Conservation (phyloP, 2,329 filamentous ascomycete species). For the Metarhizium brunneum region DNA sequence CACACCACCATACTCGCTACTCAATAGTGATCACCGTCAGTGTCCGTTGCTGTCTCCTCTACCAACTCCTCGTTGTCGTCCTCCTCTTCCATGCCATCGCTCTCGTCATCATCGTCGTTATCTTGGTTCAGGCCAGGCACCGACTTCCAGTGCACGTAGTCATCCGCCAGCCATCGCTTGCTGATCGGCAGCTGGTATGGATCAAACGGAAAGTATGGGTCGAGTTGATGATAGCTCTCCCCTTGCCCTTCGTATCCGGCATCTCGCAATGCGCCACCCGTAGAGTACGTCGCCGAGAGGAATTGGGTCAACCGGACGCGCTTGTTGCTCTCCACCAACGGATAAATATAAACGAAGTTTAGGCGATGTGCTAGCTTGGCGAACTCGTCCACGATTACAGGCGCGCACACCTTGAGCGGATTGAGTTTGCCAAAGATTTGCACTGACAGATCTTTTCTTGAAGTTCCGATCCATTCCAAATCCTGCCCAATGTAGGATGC, state of each 20-base stretch:
- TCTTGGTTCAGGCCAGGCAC: slow-evolving; percentile 60
- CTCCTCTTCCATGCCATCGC: slow-evolving; percentile 40
- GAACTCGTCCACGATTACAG: slow-evolving; percentile 84
- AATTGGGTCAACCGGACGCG: slow-evolving; percentile 70
- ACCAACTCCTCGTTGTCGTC: slow-evolving; percentile 29
- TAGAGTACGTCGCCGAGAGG: slow-evolving; percentile 46
- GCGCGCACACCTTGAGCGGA: slow-evolving; percentile 88
- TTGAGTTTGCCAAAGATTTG: slow-evolving; percentile 87
- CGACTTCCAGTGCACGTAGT: slow-evolving; percentile 74
- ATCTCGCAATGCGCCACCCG: slow-evolving; percentile 45
- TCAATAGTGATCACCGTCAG: slow-evolving; percentile 30
- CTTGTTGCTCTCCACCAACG: slow-evolving; percentile 86
- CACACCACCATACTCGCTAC: slow-evolving; percentile 11
- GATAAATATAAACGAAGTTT: slow-evolving; percentile 80
- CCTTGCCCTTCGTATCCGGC: slow-evolving; percentile 42
- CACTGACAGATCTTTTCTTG: slow-evolving; percentile 64
- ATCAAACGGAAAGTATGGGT: slow-evolving; percentile 95
- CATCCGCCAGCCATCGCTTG: slow-evolving; percentile 75
- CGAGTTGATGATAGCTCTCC: slow-evolving; percentile 75
- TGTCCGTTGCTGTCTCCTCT: slow-evolving; percentile 43
- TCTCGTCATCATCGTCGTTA: slow-evolving; percentile 44
- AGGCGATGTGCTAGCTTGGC: slow-evolving; percentile 80
- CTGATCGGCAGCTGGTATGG: slow-evolving; percentile 86
- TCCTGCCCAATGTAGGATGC: slow-evolving; percentile 58
- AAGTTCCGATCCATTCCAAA: slow-evolving; percentile 65